phyloP scores from a whole-genome alignment of 768 basidiomycete genomes.

The Collybia sp. region DNA sequence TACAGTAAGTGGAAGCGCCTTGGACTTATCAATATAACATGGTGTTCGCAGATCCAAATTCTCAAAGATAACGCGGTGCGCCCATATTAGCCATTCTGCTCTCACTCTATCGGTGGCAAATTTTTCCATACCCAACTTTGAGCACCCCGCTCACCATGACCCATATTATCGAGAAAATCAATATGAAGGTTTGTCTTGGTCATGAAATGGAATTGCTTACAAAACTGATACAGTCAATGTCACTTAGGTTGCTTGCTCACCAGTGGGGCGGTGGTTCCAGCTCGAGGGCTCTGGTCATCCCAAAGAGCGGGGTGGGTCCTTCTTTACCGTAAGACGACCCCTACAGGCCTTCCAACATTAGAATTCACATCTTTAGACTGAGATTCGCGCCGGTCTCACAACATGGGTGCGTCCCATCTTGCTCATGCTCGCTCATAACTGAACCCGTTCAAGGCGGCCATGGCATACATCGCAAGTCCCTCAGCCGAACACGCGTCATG shows the following conservation, averaged over 20 bases:
- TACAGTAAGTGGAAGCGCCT: no score
- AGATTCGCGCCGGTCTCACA: slow-evolving; percentile 74
- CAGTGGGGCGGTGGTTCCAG: slow-evolving; percentile 63
- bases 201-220: no score
- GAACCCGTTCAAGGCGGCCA: slow-evolving; percentile 48
- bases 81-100: no score
- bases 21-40: no score
- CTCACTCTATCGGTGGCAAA: no score
- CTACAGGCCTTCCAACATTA: background rate
- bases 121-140: no score
- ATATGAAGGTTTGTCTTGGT: no score
- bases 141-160: no score
- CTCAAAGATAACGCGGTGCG: no score
- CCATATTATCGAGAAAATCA: no score
- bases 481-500: background rate
- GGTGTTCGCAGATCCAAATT: no score
- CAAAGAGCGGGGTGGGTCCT: slow-evolving; percentile 57
- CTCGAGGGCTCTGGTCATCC: slow-evolving; percentile 68
- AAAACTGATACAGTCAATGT: no score
- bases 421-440: background rate
- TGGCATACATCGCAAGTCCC: slow-evolving; percentile 73
- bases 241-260: slow-evolving; percentile 37
- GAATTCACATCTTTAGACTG: slow-evolving; percentile 41
- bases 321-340: slow-evolving; percentile 43
- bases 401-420: slow-evolving; percentile 58